A percentile compares a stretch with the other conserved stretches of the same genome.
Evolutionary conservation across 768 basidiomycete species (phyloP).

Genomic region (Peribolospora baueri): DNA sequence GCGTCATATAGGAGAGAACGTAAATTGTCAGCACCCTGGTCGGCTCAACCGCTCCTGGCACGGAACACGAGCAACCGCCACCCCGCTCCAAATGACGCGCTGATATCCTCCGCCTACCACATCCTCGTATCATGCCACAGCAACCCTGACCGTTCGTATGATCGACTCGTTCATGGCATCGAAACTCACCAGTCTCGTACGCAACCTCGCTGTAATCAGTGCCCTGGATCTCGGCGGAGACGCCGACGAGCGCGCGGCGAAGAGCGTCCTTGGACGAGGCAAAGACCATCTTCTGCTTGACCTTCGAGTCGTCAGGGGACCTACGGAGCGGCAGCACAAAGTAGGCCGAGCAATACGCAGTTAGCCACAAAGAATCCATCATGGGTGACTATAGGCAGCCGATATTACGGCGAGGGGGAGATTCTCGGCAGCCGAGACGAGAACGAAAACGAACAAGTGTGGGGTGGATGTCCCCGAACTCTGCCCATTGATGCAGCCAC

Average conservation of each 20-base stretch:
- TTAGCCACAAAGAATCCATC: not conserved
- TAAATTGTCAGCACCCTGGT: not conserved
- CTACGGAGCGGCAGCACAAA: slow-evolving; percentile 24
- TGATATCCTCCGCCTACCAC: too few species aligned
- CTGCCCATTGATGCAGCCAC: not conserved
- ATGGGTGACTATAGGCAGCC: too few species aligned
- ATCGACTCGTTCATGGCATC: not conserved
- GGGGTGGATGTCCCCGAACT: not conserved
- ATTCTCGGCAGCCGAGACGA: not conserved
- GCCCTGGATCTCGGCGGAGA: slow-evolving; percentile 61
- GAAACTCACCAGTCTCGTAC: slow-evolving; percentile 37
- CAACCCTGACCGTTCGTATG: not conserved
- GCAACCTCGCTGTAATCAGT: slow-evolving; percentile 53
- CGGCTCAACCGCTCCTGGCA: not conserved
- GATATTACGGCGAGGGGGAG: not conserved
- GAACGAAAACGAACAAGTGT: not conserved
- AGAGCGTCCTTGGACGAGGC: slow-evolving; percentile 69
- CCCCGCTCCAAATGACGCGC: too few species aligned
- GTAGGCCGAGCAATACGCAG: not conserved
- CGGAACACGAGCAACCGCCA: too few species aligned
- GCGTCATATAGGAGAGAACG: not conserved
- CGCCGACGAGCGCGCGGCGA: slow-evolving; percentile 44
- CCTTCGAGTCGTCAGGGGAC: slow-evolving; percentile 60
- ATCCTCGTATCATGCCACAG: too few species aligned
- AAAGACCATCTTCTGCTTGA: slow-evolving; percentile 82